A percentile compares a stretch with the other conserved stretches of the same genome.
These are phyloP conservation scores for Thinopyrum elongatum DNA, from an alignment of 176 grass and related monocot species.

Conservation along the genomic window DNA sequence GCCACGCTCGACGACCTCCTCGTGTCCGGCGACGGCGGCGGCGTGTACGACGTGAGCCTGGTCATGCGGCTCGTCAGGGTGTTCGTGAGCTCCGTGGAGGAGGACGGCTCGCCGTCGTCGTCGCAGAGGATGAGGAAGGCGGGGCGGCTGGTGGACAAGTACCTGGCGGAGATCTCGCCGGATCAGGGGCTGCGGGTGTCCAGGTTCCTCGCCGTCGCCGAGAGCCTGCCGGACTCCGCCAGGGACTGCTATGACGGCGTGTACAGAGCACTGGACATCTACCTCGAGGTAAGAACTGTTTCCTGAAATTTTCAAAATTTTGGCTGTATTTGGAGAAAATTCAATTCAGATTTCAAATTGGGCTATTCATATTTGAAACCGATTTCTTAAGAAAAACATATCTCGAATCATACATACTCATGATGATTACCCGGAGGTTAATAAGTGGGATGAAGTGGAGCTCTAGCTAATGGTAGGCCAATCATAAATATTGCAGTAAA, in stretches of 20 bases:
- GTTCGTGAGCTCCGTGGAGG: slow-evolving; percentile 56
- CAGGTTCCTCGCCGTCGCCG: slow-evolving; percentile 78
- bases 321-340: neutral
- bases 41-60: slow-evolving; percentile 90
- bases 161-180: slow-evolving; percentile 92
- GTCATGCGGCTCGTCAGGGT: slow-evolving; percentile 71
- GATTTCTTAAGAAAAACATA: neutral
- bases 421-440: neutral
- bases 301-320: too few relatives aligned
- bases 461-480: too few relatives aligned
- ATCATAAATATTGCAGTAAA: too few relatives aligned
- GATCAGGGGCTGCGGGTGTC: slow-evolving; percentile 72
- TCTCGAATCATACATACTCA: neutral
- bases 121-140: slow-evolving; percentile 73
- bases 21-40: slow-evolving; percentile 59
- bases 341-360: neutral
- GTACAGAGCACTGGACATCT: slow-evolving; percentile 91
- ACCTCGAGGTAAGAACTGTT: slow-evolving; percentile 55
- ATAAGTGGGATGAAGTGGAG: too few relatives aligned
- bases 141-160: slow-evolving; percentile 82
- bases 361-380: neutral
- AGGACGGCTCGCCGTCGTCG: slow-evolving; percentile 27
- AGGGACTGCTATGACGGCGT: slow-evolving; percentile 93
- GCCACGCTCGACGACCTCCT: slow-evolving; percentile 87
- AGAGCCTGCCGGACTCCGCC: slow-evolving; percentile 81